phyloP scores from a whole-genome alignment of 352 stramenopile species.

The Phytophthora ramorum region DNA sequence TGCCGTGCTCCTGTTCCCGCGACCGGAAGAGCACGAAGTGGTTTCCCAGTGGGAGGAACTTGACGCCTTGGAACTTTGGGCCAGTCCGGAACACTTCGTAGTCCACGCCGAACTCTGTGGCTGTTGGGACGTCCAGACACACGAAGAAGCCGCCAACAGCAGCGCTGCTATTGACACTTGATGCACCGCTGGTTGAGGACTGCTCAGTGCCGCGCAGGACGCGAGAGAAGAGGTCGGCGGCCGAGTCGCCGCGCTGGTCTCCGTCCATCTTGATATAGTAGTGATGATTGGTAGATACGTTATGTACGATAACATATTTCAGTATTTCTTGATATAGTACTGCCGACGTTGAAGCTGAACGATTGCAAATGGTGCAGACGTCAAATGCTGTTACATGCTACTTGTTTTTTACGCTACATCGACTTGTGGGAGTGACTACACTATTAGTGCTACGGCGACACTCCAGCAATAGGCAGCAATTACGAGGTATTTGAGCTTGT shows the following conservation, averaged over 20 bases:
- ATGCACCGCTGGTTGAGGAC: neutral
- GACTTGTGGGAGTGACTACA: conserved; percentile 11
- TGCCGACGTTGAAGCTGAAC: neutral
- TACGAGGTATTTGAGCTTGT: conserved; percentile 3
- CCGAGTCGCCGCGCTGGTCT: conserved; percentile 8
- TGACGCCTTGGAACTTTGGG: conserved; percentile 82
- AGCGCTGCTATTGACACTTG: neutral
- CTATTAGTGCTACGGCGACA: conserved; percentile 8
- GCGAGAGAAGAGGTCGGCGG: conserved; percentile 52
- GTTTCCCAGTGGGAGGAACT: conserved; percentile 82
- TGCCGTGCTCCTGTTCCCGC: conserved; percentile 78
- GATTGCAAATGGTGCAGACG: neutral
- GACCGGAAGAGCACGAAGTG: conserved; percentile 88
- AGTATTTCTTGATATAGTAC: neutral
- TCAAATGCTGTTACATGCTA: no score
- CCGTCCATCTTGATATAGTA: conserved; percentile 33
- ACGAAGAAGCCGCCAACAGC: conserved; percentile 76
- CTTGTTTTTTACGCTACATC: no score
- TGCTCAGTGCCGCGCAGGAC: conserved; percentile 33
- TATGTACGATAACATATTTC: neutral
- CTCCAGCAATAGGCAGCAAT: conserved; percentile 19
- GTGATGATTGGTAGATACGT: conserved; percentile 12
- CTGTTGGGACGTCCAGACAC: conserved; percentile 81
- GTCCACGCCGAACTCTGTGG: conserved; percentile 86
- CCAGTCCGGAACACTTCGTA: conserved; percentile 89